phyloP scores from a whole-genome alignment of 257 asterid genomes.

The Handroanthus guayacan region DNA sequence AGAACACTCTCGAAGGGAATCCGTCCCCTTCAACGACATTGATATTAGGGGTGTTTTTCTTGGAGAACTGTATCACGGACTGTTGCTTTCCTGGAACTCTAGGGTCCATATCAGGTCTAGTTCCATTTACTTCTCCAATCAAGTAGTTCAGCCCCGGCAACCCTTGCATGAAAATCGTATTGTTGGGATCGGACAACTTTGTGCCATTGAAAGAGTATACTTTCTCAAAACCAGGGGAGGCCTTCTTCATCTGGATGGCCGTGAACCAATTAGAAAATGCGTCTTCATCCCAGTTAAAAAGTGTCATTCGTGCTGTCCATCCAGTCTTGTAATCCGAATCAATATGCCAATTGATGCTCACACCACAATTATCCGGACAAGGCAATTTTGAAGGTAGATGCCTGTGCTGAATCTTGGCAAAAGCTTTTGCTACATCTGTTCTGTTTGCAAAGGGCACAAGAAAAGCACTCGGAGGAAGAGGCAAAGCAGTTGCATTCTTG shows the following conservation, averaged over 20 bases:
- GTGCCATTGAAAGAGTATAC: conserved; percentile 73
- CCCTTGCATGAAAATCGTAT: conserved; percentile 68
- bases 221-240: conserved; percentile 57
- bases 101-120: conserved; percentile 54
- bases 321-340: conserved; percentile 63
- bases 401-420: conserved; percentile 44
- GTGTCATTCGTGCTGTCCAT: conserved; percentile 72
- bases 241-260: conserved; percentile 54
- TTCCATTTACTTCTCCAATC: conserved; percentile 60
- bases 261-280: conserved; percentile 58
- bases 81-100: conserved; percentile 73
- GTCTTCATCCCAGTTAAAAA: conserved; percentile 61
- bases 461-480: conserved; percentile 60
- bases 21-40: conserved; percentile 61
- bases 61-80: conserved; percentile 61
- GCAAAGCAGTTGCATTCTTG: conserved; percentile 40
- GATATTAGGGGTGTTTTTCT: conserved; percentile 43
- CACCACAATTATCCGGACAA: conserved; percentile 75
- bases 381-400: conserved; percentile 51
- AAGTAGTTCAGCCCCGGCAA: conserved; percentile 57
- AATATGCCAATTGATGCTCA: conserved; percentile 72
- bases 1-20: conserved; percentile 58
- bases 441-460: conserved; percentile 62
- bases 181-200: conserved; percentile 36
- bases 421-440: conserved; percentile 52